Base-by-base conservation (phyloP, 805 yeast genomes). In the Saturnispora ahearnii region DNA sequence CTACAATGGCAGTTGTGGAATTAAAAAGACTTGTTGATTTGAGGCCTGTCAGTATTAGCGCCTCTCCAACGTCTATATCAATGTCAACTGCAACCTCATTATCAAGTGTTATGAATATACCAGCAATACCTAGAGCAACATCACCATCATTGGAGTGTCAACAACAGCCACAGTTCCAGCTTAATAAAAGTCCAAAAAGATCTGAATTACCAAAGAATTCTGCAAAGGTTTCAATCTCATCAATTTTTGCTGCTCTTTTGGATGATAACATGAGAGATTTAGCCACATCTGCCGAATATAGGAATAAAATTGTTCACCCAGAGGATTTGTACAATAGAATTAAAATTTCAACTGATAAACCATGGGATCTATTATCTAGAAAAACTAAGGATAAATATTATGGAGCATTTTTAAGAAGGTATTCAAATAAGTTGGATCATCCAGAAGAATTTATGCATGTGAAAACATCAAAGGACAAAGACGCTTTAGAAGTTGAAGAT, bases 391-490 rank as follows among this genome's bases (percentile, higher is more conserved):
- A 54, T 30, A 56, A 56, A 22, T 64, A 62, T 43, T 65, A 60
- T 45, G 55, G 52, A 6, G 67, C 68, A 5, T 65, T 65, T 53
- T 58, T 59, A 49, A 57, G 63, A 22, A 56, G 57, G 21, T 65
- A 65, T 46, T 53, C 57, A 13, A 51, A 55, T 33, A 53, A 58
- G 4, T 26, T 64, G 21, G 56, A 58, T 18, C 38, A 57, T 36
- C 58, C 58, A 6, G 53, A 54, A 12, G 41, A 43, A 22, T 53
- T 51, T 3, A 18, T 44, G 44, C 40, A 29, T 47, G 43, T 15
- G 5, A 44, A 44, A 36, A 34, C 33, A 11, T 44, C 40, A 5
- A 45, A 45, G 5, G 49, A 32, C n/a, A 40, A 31, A 21, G 49
- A 40, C 13, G 26, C 50, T 8, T 18, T 53, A 26, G 55, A 53